Evolutionary conservation across 1,284 basidiomycete species (phyloP).

Genomic region (Puccinia brachypodii): DNA sequence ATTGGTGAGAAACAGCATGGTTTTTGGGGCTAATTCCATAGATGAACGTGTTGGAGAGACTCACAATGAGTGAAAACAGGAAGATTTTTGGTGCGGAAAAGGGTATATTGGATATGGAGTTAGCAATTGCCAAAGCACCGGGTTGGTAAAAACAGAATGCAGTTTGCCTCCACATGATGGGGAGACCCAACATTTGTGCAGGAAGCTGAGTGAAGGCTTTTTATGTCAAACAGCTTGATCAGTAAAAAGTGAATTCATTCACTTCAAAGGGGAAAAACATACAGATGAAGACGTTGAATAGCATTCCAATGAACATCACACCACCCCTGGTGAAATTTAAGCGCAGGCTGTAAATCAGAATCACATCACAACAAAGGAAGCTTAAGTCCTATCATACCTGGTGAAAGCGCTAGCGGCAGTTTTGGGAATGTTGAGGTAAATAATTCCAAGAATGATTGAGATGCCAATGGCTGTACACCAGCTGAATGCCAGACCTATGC

Average conservation of each 20-base stretch:
- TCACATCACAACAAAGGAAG: neutral
- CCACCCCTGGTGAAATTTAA: too few species aligned
- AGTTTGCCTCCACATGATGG: constrained; percentile 66
- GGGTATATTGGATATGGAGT: constrained; percentile 60
- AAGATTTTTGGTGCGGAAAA: constrained; percentile 61
- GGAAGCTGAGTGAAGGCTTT: constrained; percentile 51
- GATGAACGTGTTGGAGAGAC: constrained; percentile 58
- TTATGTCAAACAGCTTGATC: constrained; percentile 65
- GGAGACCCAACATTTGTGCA: constrained; percentile 62
- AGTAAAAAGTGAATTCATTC: neutral
- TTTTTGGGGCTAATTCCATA: too few species aligned
- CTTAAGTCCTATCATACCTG: too few species aligned
- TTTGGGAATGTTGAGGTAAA: constrained; percentile 53
- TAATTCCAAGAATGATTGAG: constrained; percentile 53
- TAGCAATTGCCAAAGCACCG: constrained; percentile 69
- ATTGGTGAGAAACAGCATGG: neutral
- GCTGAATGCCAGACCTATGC: constrained; percentile 67
- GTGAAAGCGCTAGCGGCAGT: constrained; percentile 54
- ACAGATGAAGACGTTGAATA: constrained; percentile 47
- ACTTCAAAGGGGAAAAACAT: neutral
- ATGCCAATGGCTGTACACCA: constrained; percentile 52
- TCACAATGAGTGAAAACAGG: constrained; percentile 60
- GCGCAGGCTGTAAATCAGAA: too few species aligned
- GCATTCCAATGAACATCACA: constrained; percentile 66
- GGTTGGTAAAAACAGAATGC: constrained; percentile 78